Evolutionary conservation across 768 basidiomycete genomes (phyloP).

Genomic region (Podaxis sp.): DNA sequence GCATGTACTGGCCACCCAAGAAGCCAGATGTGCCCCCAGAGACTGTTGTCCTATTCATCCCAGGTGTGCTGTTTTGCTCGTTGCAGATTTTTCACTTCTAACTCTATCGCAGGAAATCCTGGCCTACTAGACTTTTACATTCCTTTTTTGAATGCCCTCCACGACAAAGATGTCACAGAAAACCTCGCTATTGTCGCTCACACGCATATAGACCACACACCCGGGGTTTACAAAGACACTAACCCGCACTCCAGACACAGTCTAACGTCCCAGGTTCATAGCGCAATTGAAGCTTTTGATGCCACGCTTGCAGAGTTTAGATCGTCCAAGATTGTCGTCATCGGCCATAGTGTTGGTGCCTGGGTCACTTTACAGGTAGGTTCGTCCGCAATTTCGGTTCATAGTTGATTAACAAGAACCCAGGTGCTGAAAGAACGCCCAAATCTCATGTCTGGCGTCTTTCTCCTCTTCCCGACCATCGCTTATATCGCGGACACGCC

Average conservation of each 20-base stretch:
- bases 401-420: background rate
- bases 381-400: background rate
- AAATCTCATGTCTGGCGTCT: conserved; percentile 33
- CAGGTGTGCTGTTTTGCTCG: conserved; percentile 27
- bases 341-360: conserved; percentile 69
- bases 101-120: conserved; percentile 37
- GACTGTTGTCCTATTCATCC: conserved; percentile 43
- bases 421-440: conserved; percentile 50
- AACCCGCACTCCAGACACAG: conserved; percentile 22
- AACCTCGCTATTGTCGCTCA: conserved; percentile 53
- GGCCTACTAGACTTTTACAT: conserved; percentile 67
- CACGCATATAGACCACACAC: conserved; percentile 63
- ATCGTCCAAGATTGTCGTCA: conserved; percentile 38
- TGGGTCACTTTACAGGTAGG: conserved; percentile 64
- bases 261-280: conserved; percentile 49
- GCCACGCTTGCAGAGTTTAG: conserved; percentile 28
- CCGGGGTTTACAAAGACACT: conserved; percentile 24
- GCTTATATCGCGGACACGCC: conserved; percentile 59
- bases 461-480: conserved; percentile 70
- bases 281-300: conserved; percentile 51
- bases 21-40: conserved; percentile 20
- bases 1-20: conserved; percentile 48
- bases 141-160: conserved; percentile 54
- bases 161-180: conserved; percentile 27
- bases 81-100: background rate